A percentile compares a stretch with the other conserved stretches of the same genome.
phyloP scores from a whole-genome alignment of 73 alveolate genomes.

The Paramecium octaurelia region DNA sequence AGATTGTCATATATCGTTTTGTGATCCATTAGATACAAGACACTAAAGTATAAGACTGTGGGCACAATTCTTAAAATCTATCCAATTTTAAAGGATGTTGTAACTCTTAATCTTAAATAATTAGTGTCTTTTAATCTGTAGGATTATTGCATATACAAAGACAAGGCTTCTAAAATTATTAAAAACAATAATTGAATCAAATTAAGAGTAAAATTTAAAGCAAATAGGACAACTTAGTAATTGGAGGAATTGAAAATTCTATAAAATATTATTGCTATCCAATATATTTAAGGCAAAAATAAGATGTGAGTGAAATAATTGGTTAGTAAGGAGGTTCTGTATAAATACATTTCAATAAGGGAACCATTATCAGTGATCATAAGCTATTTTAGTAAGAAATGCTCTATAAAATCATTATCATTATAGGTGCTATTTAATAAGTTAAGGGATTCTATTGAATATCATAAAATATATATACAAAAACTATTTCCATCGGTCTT shows the following conservation, averaged over 20 bases:
- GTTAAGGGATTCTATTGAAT: background rate
- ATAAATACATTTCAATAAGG: background rate
- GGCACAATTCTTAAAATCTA: background rate
- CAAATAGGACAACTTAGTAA: background rate
- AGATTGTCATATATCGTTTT: background rate
- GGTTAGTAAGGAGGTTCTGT: background rate
- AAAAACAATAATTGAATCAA: background rate
- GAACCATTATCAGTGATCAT: background rate
- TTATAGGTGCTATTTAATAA: background rate
- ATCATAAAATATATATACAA: background rate
- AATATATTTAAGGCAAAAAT: background rate
- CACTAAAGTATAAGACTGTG: background rate
- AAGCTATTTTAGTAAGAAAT: background rate
- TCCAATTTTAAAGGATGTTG: background rate
- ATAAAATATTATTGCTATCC: background rate
- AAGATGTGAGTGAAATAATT: background rate
- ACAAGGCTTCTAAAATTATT: background rate
- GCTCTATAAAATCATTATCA: constrained; percentile 6
- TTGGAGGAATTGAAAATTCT: background rate
- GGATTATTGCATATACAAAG: background rate
- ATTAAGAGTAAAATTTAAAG: background rate
- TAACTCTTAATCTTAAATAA: background rate
- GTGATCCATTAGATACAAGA: background rate
- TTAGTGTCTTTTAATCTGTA: background rate
- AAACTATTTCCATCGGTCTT: background rate